Evolutionary conservation across 495 filamentous ascomycete species (phyloP), one percentile per base, ranked within the genome.

Genomic region (Hypoxylon lienhwacheense): DNA sequence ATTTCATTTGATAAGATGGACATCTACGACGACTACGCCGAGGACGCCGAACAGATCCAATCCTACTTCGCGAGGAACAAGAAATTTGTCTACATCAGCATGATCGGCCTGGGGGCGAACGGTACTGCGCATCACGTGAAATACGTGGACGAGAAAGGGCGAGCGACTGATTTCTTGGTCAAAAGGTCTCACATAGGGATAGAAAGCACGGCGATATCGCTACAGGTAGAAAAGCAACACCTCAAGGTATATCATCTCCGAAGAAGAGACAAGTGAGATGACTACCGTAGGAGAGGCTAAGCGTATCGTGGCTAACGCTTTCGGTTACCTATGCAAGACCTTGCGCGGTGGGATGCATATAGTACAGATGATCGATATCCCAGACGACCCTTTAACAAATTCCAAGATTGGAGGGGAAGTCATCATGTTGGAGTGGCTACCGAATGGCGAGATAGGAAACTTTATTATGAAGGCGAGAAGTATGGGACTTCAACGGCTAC

Each of bases 331-430:
- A 1, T 12, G 21, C 16, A 10, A 11, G 25, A 41, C 12, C 1
- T 12, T 54, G 5, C 50, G 50, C 24, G 50, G 50, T 40, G 32
- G n/a, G n/a, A 32, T 46, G 26, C 50, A 54, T 33, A 54, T 54
- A 32, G 40, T 32, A 3, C 41, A 25, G 17, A 19, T 40, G 8
- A 0, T 39, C 17, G 28, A 47, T 1, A 24, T 50, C 6, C 20
- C n/a, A 5, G 19, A 50, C 5, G 25, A 31, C 20, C 53, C 46
- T 32, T 10, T 50, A 24, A 5, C 22, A 0, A 11, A 35, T n/a
- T 1, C 19, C n/a, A 12, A 22, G 21, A 6, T 19, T 14, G 1
- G 2, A 17, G 26, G 28, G n/a, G 14, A 34, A 5, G 47, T 34
- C 25, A 14, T 51, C 7, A 42, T 40, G 12, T 26, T 58, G 26